These are phyloP conservation scores for Calonectria naviculata DNA, from an alignment of 2,329 filamentous ascomycete genomes.

Conservation along the genomic window DNA sequence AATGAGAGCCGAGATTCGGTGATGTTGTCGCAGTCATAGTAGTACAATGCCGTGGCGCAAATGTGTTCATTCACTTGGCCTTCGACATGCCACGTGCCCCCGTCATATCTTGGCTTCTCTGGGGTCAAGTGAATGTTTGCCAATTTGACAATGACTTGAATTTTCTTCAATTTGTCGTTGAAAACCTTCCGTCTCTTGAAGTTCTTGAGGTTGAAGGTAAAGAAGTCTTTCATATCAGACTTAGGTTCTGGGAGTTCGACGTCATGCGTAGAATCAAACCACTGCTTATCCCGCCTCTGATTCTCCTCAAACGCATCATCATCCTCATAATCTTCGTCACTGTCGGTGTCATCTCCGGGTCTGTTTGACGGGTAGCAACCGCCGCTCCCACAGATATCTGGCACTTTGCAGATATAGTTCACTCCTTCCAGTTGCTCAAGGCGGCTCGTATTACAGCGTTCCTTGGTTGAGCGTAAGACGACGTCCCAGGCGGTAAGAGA, in stretches of 20 bases:
- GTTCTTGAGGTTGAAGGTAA: slow-evolving; percentile 30
- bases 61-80: slow-evolving; percentile 73
- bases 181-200: slow-evolving; percentile 44
- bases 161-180: slow-evolving; percentile 38
- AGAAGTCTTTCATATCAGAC: not conserved
- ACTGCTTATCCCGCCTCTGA: slow-evolving; percentile 36
- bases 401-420: slow-evolving; percentile 28
- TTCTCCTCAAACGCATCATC: slow-evolving; percentile 31
- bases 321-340: not conserved
- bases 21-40: slow-evolving; percentile 71
- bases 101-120: slow-evolving; percentile 63
- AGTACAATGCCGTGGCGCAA: slow-evolving; percentile 71
- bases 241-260: slow-evolving; percentile 29
- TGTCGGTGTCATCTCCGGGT: slow-evolving; percentile 28
- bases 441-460: slow-evolving; percentile 40
- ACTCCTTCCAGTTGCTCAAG: slow-evolving; percentile 22
- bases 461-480: slow-evolving; percentile 43
- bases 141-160: slow-evolving; percentile 75
- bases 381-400: slow-evolving; percentile 26
- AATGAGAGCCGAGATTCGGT: slow-evolving; percentile 63
- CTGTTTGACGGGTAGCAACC: not conserved
- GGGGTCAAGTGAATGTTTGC: slow-evolving; percentile 71
- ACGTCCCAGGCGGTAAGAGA: slow-evolving; percentile 59
- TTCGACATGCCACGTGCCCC: slow-evolving; percentile 67
- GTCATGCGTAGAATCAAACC: slow-evolving; percentile 44